Base-by-base conservation (phyloP, 2,329 filamentous ascomycete species). In the Clonostachys rhizophaga region DNA sequence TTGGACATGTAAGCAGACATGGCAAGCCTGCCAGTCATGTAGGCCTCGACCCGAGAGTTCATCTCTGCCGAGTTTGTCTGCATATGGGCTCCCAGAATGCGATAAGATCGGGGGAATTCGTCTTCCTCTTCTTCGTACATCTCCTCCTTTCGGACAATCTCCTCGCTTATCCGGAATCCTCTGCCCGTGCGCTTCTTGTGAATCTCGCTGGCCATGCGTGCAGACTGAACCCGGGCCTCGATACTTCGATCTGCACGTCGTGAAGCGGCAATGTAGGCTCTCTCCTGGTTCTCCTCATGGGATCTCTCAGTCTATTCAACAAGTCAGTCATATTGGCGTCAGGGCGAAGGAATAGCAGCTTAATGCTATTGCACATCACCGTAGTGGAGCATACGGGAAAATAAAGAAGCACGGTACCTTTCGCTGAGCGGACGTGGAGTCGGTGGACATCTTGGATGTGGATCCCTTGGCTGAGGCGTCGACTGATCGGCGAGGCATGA, bases 71-170 rank as follows among this genome's bases (percentile, higher is more conserved):
- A 82, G 14, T 70, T 71, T 3, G 79, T 84, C 54, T 82, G 76
- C 49, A 87, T 68, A 55, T 84, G 78, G 4, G 80, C 74, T 13
- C 80, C 81, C 34, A 89, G 69, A 13, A 81, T 71, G 49, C 82
- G 76, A 59, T 84, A 87, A 46, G 83, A 81, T 50, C 81, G 76
- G 1, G 86, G 83, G 20, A 89, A 62, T 48, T 91, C 87, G 55
- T 95, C 89, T 46, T 95, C 91, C 59, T 95, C 89, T 65, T 96
- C 91, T 59, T 96, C 91, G 61, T 96, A 96, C 89, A 96, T 95
- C 63, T 95, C 90, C 63, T 96, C 91, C 52, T 89, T 91, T 55
- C 87, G 74, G 12, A 96, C 91, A 24, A 94, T 91, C 58, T 94
- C 81, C 64, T 91, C 87, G 24, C 86, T 91, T 49, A 96, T 87